Conservation (phyloP, 2,329 filamentous ascomycete genomes). For the Xylaria arbuscula region DNA sequence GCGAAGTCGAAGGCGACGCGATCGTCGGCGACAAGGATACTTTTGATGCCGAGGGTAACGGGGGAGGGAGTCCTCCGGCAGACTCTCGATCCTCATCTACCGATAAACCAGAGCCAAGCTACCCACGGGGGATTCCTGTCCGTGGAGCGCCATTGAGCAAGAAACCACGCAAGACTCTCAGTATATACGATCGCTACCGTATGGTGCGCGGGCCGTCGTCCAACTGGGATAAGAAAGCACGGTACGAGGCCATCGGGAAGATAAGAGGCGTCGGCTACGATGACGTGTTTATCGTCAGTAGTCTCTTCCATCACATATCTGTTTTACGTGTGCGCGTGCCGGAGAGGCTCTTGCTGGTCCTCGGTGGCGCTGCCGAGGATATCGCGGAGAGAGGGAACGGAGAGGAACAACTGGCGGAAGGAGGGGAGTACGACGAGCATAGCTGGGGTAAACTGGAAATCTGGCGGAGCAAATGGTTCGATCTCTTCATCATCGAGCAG, state of each 20-base stretch:
- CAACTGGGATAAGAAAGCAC: constrained; percentile 70
- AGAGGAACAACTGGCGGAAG: constrained; percentile 19
- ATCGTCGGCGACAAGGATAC: constrained; percentile 60
- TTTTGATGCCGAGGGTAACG: constrained; percentile 6
- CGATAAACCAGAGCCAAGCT: constrained; percentile 16
- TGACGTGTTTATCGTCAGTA: constrained; percentile 71
- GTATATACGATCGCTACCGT: constrained; percentile 72
- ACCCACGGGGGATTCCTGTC: constrained; percentile 39
- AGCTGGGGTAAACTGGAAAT: constrained; percentile 66
- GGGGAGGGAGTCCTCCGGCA: constrained; percentile 4
- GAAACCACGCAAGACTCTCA: constrained; percentile 65
- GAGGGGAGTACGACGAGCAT: constrained; percentile 42
- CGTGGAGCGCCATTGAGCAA: constrained; percentile 54
- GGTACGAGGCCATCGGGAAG: constrained; percentile 68
- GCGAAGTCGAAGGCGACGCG: constrained; percentile 64
- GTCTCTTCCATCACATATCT: constrained; percentile 70
- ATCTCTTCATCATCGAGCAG: constrained; percentile 66
- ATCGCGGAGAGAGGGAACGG: constrained; percentile 6
- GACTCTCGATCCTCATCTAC: constrained; percentile 10
- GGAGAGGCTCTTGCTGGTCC: constrained; percentile 60
- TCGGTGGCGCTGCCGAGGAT: constrained; percentile 58
- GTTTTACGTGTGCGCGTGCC: constrained; percentile 70
- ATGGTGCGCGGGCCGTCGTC: constrained; percentile 68
- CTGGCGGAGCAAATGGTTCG: constrained; percentile 70
- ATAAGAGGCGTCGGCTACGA: constrained; percentile 61